phyloP scores from a whole-genome alignment of 208 protist species.

The Leishmania amazonensis region DNA sequence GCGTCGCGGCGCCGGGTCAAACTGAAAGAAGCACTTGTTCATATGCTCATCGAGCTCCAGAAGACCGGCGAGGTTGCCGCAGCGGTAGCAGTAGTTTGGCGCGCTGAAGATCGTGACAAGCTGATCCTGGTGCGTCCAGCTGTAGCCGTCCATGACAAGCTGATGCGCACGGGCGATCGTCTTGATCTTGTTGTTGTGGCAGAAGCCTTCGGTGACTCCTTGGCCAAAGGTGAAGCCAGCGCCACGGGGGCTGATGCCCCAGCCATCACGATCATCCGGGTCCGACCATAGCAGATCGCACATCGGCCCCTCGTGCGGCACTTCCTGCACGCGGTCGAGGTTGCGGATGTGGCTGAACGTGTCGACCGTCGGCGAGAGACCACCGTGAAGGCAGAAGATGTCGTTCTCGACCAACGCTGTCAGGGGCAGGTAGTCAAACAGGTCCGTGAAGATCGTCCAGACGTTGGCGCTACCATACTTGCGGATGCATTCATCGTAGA shows the following conservation, averaged over 20 bases:
- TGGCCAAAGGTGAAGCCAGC: conserved; percentile 98
- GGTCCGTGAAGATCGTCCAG: conserved; percentile 97
- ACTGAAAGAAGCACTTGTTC: conserved; percentile 99
- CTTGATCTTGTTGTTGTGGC: conserved; percentile 98
- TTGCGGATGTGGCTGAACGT: conserved; percentile 95
- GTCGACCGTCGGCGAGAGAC: conserved; percentile 94
- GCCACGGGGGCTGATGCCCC: conserved; percentile 97
- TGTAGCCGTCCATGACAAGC: conserved; percentile 98
- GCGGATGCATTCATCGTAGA: conserved; percentile 99
- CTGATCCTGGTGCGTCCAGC: conserved; percentile 97
- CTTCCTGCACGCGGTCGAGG: conserved; percentile 97
- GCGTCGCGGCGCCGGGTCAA: conserved; percentile 97
- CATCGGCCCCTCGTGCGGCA: conserved; percentile 99
- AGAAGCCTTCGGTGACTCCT: conserved; percentile 98
- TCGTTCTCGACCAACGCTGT: conserved; percentile 97
- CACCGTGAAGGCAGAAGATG: conserved; percentile 98
- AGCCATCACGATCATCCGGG: conserved; percentile 96
- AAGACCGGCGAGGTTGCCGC: conserved; percentile 96
- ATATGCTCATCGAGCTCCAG: conserved; percentile 99
- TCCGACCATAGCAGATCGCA: conserved; percentile 99
- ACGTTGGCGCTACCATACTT: conserved; percentile 97
- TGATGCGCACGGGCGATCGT: conserved; percentile 97
- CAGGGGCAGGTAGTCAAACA: conserved; percentile 99
- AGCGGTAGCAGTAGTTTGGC: conserved; percentile 99
- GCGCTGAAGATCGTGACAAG: conserved; percentile 99